Percentiles rank a stretch among this genome's conserved stretches.
phyloP scores from a whole-genome alignment of 2,329 filamentous ascomycete genomes.

The Penicillium verrucosum region DNA sequence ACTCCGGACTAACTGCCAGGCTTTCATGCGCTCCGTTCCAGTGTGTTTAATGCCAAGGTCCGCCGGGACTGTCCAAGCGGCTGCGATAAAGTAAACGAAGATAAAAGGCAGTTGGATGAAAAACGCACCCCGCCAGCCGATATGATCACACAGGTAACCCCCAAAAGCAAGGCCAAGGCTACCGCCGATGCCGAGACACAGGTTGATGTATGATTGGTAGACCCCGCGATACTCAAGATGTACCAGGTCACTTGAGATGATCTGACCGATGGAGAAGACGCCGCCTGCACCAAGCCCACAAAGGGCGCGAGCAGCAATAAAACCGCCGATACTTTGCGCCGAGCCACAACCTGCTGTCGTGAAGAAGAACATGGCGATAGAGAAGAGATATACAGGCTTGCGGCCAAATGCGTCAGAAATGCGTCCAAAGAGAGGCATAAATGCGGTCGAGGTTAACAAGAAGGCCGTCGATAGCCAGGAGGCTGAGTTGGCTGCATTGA shows the following conservation, averaged over 20 bases:
- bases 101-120: constrained; percentile 52
- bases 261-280: constrained; percentile 65
- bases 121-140: constrained; percentile 46
- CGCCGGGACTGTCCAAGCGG: constrained; percentile 40
- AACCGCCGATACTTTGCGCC: constrained; percentile 65
- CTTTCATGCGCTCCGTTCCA: constrained; percentile 39
- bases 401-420: constrained; percentile 71
- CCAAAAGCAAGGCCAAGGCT: constrained; percentile 40
- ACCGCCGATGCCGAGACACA: constrained; percentile 37
- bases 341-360: constrained; percentile 69
- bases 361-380: constrained; percentile 59
- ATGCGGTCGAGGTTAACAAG: constrained; percentile 70
- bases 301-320: constrained; percentile 67
- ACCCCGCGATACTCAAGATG: constrained; percentile 60
- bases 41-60: constrained; percentile 47
- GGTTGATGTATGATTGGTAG: constrained; percentile 44
- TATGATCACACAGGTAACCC: constrained; percentile 39
- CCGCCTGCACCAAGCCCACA: constrained; percentile 73
- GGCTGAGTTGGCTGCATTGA: constrained; percentile 71
- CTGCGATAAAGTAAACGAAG: constrained; percentile 29
- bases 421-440: constrained; percentile 71
- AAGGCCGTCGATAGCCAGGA: constrained; percentile 82
- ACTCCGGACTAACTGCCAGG: constrained; percentile 45
- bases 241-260: constrained; percentile 63
- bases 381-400: constrained; percentile 63